These are phyloP conservation scores for Alternaria metachromatica DNA, from an alignment of 2,329 filamentous ascomycete species.

Conservation along the genomic window DNA sequence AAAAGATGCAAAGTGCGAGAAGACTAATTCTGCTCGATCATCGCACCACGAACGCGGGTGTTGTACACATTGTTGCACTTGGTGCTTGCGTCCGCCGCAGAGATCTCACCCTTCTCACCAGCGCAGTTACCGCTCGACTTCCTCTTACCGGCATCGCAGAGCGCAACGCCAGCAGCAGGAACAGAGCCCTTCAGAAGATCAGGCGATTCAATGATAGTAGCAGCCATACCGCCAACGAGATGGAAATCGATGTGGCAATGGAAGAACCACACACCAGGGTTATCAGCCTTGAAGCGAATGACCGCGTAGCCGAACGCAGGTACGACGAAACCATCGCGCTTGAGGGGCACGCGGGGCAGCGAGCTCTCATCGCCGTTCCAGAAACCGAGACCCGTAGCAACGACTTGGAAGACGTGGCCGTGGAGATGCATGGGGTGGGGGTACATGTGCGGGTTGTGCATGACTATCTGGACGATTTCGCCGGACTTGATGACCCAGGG, in stretches of 20 bases:
- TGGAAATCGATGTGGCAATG: conserved; percentile 47
- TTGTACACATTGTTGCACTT: conserved; percentile 42
- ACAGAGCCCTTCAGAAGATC: conserved; percentile 22
- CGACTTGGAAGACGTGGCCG: conserved; percentile 63
- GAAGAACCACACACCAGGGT: conserved; percentile 55
- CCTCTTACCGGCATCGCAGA: conserved; percentile 17
- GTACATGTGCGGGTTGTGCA: conserved; percentile 41
- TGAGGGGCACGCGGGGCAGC: conserved; percentile 26
- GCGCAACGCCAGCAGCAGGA: conserved; percentile 11
- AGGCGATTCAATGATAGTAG: conserved; percentile 38
- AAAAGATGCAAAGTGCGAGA: background rate
- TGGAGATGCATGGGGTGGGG: conserved; percentile 48
- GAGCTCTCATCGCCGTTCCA: conserved; percentile 29
- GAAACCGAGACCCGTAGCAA: conserved; percentile 46
- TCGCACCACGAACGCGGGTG: conserved; percentile 5
- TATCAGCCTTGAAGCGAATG: conserved; percentile 60
- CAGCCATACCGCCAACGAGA: conserved; percentile 38
- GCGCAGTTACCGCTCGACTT: conserved; percentile 33
- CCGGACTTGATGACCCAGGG: conserved; percentile 41
- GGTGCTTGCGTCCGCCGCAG: conserved; percentile 17
- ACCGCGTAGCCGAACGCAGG: conserved; percentile 49
- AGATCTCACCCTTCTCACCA: conserved; percentile 17
- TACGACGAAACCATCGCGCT: conserved; percentile 38
- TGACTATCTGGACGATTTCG: conserved; percentile 51
- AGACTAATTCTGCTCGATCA: background rate